Evolutionary conservation across 2,329 filamentous ascomycete species (phyloP), one percentile per base, ranked within the genome.

Genomic region (Xylaria digitata): DNA sequence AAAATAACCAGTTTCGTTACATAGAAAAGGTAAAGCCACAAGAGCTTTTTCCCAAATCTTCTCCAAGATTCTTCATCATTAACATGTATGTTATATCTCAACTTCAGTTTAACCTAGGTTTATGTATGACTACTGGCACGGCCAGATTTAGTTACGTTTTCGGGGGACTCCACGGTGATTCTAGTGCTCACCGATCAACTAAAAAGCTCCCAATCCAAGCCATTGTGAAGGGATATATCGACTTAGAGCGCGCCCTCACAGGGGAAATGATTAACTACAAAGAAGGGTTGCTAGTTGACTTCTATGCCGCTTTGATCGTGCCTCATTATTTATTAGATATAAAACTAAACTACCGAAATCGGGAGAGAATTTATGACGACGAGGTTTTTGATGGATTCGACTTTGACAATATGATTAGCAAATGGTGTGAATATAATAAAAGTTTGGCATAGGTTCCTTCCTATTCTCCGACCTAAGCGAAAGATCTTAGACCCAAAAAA

Each of bases 201-300:
- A n/a, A n/a, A n/a, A 52, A 21, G 11, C 26, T 21, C 30, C 49
- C 6, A 2, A 19, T 52, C 13, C 49, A 30, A 11, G 3, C 30
- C 4, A 21, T 52, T 32, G 49, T 52, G 26, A 52, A 52, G 17
- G 49, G 34, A 19, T 52, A 52, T 19, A 52, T 52, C 17, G 49
- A 34, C 6, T 34, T 30, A 6, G 15, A 52, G 15, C 2, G 0
- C 23, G 1, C 26, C 4, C 34, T 52, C 6, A 2, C 49, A 11
- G 8, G 6, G 15, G 17, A 13, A 9, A 52, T 52, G 49, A 34
- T 52, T 6, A 52, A 52, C 49, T 52, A 52, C 17, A 34, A 5
- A 19, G 49, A 52, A 19, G 49, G 49, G 9, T 17, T 34, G 4
- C 21, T 52, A 19, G 30, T 52, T 19, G 49, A 52, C n/a, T 52